phyloP scores from a whole-genome alignment of 2,329 filamentous ascomycete genomes.

The Bretziella fagacearum region DNA sequence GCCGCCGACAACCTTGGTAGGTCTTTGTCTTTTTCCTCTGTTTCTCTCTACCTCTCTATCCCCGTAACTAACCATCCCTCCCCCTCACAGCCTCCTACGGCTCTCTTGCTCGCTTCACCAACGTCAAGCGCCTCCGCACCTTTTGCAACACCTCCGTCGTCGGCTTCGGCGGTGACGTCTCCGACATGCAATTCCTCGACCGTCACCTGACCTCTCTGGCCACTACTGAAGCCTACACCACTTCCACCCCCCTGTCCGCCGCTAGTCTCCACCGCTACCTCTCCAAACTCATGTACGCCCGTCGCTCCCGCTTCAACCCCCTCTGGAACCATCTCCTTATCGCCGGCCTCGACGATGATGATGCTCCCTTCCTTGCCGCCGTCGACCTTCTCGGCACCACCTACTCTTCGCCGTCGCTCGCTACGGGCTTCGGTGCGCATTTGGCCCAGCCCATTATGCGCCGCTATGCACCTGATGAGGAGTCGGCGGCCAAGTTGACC shows the following conservation, averaged over 20 bases:
- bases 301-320: slow-evolving; percentile 88
- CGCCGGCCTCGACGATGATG: slow-evolving; percentile 65
- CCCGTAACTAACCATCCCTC: neutral
- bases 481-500: slow-evolving; percentile 50
- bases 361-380: slow-evolving; percentile 74
- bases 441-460: slow-evolving; percentile 86
- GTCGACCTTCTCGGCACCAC: slow-evolving; percentile 88
- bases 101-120: slow-evolving; percentile 87
- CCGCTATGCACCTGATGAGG: slow-evolving; percentile 68
- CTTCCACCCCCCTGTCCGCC: slow-evolving; percentile 47
- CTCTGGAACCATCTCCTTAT: slow-evolving; percentile 94
- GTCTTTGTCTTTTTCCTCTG: slow-evolving; percentile 17
- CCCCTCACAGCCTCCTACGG: slow-evolving; percentile 71
- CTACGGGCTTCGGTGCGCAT: slow-evolving; percentile 86
- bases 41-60: neutral
- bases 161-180: slow-evolving; percentile 92
- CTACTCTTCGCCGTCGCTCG: slow-evolving; percentile 71
- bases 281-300: slow-evolving; percentile 86
- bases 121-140: slow-evolving; percentile 83
- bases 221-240: slow-evolving; percentile 72
- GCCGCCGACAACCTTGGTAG: slow-evolving; percentile 90
- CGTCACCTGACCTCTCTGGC: slow-evolving; percentile 73
- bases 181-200: slow-evolving; percentile 98
- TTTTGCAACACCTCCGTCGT: slow-evolving; percentile 75
- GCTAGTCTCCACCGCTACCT: slow-evolving; percentile 95